phyloP scores from a whole-genome alignment of 2,329 filamentous ascomycete genomes.

The Phaeosphaeria sp. region DNA sequence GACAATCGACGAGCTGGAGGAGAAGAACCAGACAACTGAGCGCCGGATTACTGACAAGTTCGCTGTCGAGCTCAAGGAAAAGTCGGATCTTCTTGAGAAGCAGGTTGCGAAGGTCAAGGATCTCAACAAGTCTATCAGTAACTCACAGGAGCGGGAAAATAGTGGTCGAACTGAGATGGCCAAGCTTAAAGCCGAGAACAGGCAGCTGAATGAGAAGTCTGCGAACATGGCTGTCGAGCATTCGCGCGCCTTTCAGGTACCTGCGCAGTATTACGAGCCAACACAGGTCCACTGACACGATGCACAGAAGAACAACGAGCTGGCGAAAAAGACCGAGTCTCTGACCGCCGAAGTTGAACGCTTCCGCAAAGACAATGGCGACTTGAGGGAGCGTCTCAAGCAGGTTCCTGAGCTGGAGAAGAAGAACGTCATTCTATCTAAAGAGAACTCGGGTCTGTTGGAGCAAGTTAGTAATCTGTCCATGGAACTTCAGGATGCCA shows the following conservation, averaged over 20 bases:
- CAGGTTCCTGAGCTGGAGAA: slow-evolving; percentile 24
- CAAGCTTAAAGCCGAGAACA: slow-evolving; percentile 26
- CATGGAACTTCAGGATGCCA: slow-evolving; percentile 12
- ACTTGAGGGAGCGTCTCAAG: slow-evolving; percentile 16
- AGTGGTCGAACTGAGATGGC: slow-evolving; percentile 22
- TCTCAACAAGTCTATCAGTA: slow-evolving; percentile 20
- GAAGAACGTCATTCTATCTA: slow-evolving; percentile 6
- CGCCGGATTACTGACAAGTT: slow-evolving; percentile 21
- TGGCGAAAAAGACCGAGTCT: slow-evolving; percentile 24
- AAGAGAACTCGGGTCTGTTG: slow-evolving; percentile 9
- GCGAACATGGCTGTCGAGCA: slow-evolving; percentile 28
- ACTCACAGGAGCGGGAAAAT: slow-evolving; percentile 17
- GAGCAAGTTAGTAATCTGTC: slow-evolving; percentile 14
- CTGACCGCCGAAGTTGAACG: slow-evolving; percentile 16
- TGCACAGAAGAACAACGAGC: slow-evolving; percentile 19
- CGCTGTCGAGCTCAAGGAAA: slow-evolving; percentile 21
- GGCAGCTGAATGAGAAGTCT: slow-evolving; percentile 26
- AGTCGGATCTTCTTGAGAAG: slow-evolving; percentile 25
- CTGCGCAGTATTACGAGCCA: neutral
- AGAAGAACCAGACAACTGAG: slow-evolving; percentile 21
- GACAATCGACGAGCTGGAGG: slow-evolving; percentile 15
- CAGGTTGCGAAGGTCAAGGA: slow-evolving; percentile 23
- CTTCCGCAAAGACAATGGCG: slow-evolving; percentile 20
- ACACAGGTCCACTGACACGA: neutral
- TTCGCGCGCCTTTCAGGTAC: slow-evolving; percentile 25